phyloP scores from a whole-genome alignment of 208 protist species.

The Leishmania mexicana region DNA sequence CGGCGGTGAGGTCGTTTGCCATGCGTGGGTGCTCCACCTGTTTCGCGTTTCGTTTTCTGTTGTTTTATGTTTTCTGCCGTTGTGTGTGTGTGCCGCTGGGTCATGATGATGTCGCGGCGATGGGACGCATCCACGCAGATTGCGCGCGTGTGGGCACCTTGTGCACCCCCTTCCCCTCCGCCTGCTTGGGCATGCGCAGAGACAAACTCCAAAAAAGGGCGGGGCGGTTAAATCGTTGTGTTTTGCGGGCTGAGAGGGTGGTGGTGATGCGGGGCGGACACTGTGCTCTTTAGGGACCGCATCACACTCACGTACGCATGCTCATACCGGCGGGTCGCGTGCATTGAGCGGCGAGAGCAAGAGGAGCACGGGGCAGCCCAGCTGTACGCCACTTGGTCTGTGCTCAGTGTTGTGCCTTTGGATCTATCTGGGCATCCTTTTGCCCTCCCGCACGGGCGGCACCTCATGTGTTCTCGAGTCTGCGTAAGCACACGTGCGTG shows the following conservation, averaged over 20 bases:
- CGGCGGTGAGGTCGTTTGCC: too few relatives aligned
- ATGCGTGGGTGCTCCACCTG: neutral
- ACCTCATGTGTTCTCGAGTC: neutral
- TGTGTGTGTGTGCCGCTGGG: neutral
- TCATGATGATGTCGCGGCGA: too few relatives aligned
- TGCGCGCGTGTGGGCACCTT: neutral
- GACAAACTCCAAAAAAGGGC: too few relatives aligned
- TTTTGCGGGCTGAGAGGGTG: neutral
- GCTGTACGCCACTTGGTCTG: neutral
- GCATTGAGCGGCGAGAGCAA: neutral
- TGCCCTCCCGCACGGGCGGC: neutral
- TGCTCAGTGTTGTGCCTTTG: neutral
- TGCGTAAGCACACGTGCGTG: neutral
- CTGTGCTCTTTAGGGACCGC: neutral
- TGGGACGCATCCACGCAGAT: too few relatives aligned
- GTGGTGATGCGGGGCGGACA: neutral
- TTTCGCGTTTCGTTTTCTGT: slow-evolving; percentile 4
- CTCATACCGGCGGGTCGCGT: neutral
- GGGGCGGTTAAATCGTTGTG: too few relatives aligned
- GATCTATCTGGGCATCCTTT: neutral
- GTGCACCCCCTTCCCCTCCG: neutral
- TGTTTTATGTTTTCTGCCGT: slow-evolving; percentile 15
- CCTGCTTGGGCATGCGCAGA: too few relatives aligned
- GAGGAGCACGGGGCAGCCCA: neutral
- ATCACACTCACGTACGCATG: neutral